These are phyloP conservation scores for Xylaria sp. DNA, from an alignment of 2,329 filamentous ascomycete genomes.

Conservation along the genomic window DNA sequence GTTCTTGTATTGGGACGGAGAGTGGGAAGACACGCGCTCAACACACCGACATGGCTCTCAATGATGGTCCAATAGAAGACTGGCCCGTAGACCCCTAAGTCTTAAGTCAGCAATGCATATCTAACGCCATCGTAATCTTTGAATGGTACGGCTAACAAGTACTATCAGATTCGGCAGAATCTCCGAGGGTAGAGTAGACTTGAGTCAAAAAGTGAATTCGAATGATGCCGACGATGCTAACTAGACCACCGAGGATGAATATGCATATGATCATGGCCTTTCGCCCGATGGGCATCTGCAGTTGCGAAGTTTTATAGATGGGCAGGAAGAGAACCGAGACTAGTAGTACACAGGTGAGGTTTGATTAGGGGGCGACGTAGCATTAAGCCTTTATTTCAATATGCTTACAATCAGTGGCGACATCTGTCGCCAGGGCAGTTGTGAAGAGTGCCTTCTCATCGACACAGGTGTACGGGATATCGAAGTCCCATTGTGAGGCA, in stretches of 20 bases:
- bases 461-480: not conserved
- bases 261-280: not conserved
- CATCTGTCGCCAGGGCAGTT: conserved; percentile 4
- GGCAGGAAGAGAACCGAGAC: not conserved
- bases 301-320: not conserved
- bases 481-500: not conserved
- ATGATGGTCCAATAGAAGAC: conserved; percentile 3
- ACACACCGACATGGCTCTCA: not conserved
- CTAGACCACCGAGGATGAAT: not conserved
- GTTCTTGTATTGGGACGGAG: not conserved
- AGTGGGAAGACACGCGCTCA: not conserved
- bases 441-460: conserved; percentile 3
- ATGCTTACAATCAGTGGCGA: conserved; percentile 5
- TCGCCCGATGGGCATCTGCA: not conserved
- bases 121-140: too few relatives aligned
- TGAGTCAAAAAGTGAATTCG: not conserved
- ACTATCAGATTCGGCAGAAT: too few relatives aligned
- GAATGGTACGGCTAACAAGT: too few relatives aligned
- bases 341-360: too few relatives aligned
- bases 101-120: not conserved
- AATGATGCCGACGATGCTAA: conserved; percentile 1
- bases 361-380: too few relatives aligned
- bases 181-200: not conserved
- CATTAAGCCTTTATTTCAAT: too few relatives aligned
- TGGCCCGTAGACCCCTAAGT: not conserved